Percentiles rank a stretch among this genome's conserved stretches.
Conservation (phyloP, 2,329 filamentous ascomycete species). For the Trichocomaceae sp. region DNA sequence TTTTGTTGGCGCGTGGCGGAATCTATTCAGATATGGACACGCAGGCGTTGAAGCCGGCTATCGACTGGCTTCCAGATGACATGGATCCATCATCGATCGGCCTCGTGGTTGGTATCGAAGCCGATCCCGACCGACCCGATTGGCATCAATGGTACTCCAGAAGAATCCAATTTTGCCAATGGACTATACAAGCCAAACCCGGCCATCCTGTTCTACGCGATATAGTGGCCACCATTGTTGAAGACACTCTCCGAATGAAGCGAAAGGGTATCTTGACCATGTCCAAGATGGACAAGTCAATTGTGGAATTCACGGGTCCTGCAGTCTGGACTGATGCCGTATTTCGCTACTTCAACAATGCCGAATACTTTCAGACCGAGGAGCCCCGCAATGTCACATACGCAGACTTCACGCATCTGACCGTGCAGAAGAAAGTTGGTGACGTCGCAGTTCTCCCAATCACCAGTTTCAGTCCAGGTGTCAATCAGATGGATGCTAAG, state of each 20-base stretch:
- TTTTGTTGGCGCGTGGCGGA: slow-evolving; percentile 68
- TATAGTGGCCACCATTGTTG: slow-evolving; percentile 77
- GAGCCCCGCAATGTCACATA: slow-evolving; percentile 70
- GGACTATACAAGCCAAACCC: slow-evolving; percentile 94
- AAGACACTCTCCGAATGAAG: slow-evolving; percentile 71
- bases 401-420: slow-evolving; percentile 84
- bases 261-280: slow-evolving; percentile 56
- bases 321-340: slow-evolving; percentile 90
- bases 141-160: slow-evolving; percentile 96
- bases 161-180: slow-evolving; percentile 96
- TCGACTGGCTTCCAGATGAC: slow-evolving; percentile 76
- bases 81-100: slow-evolving; percentile 74
- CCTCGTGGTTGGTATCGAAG: slow-evolving; percentile 89
- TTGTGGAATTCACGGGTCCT: slow-evolving; percentile 91
- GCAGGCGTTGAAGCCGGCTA: slow-evolving; percentile 69
- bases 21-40: slow-evolving; percentile 95
- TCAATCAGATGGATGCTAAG: slow-evolving; percentile 84
- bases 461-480: slow-evolving; percentile 93
- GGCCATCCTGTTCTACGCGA: slow-evolving; percentile 88
- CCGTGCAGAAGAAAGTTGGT: slow-evolving; percentile 73
- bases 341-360: slow-evolving; percentile 90
- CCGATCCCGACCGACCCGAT: slow-evolving; percentile 84
- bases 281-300: slow-evolving; percentile 59
- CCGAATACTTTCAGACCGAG: slow-evolving; percentile 61
- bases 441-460: slow-evolving; percentile 93